These are phyloP conservation scores for Trametes gibbosa DNA, from an alignment of 768 basidiomycete species.

Conservation along the genomic window DNA sequence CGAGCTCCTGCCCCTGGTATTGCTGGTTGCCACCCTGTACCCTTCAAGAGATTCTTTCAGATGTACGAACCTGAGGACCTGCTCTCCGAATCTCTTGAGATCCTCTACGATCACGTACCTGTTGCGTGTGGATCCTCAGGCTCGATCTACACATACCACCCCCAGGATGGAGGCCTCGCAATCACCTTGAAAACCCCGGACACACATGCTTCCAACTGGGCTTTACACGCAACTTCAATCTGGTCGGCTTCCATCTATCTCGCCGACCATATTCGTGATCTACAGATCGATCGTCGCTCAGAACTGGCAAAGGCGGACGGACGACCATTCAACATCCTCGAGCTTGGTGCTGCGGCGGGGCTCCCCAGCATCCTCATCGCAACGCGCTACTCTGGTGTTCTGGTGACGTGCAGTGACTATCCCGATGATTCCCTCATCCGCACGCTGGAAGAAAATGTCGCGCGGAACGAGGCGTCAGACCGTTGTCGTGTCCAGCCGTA, in stretches of 20 bases:
- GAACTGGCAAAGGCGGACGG: conserved; percentile 10
- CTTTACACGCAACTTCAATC: conserved; percentile 73
- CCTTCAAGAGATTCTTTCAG: background rate
- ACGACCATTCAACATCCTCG: conserved; percentile 44
- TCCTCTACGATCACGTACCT: conserved; percentile 59
- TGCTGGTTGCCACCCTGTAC: background rate
- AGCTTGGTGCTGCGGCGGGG: conserved; percentile 74
- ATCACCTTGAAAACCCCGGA: conserved; percentile 60
- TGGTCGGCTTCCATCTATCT: conserved; percentile 70
- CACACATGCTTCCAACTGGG: conserved; percentile 67
- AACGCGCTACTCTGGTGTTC: conserved; percentile 38
- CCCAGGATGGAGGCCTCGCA: background rate
- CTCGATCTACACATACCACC: conserved; percentile 47
- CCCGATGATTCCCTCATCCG: conserved; percentile 62
- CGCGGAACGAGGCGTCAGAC: conserved; percentile 43
- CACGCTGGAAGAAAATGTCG: conserved; percentile 57
- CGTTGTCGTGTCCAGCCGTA: conserved; percentile 56
- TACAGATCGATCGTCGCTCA: conserved; percentile 36
- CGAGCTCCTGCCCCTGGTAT: background rate
- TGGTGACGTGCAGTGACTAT: conserved; percentile 65
- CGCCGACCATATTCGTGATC: conserved; percentile 57
- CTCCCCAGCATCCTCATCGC: conserved; percentile 70
- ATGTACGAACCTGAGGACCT: conserved; percentile 59
- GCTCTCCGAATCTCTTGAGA: conserved; percentile 59
- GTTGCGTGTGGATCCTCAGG: conserved; percentile 59